Evolutionary conservation across 2,329 filamentous ascomycete species (phyloP).

Genomic region (Fusarium hostae): DNA sequence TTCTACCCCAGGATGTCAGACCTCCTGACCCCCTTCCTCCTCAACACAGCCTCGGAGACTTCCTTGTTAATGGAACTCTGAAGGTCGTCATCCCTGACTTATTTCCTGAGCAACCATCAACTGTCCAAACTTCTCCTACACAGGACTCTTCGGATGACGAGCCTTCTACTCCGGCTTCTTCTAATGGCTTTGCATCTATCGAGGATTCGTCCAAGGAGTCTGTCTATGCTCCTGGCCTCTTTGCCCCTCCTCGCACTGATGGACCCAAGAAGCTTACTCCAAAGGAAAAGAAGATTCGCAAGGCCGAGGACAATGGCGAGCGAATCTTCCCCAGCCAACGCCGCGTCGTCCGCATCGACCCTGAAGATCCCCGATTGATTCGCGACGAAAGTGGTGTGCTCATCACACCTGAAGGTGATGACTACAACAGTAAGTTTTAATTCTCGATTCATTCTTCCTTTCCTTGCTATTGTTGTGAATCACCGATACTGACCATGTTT

Average conservation of each 20-base stretch:
- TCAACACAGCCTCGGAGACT: neutral
- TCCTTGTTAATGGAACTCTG: neutral
- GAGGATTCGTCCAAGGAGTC: neutral
- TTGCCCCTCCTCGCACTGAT: neutral
- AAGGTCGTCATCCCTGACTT: neutral
- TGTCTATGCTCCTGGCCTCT: neutral
- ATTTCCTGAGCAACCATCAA: neutral
- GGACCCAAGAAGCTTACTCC: neutral
- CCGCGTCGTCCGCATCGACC: neutral
- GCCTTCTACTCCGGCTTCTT: neutral
- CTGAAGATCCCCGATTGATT: neutral
- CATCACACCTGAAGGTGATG: neutral
- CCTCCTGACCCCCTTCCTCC: neutral
- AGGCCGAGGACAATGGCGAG: neutral
- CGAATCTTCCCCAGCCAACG: slow-evolving; percentile 5
- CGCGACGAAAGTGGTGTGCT: neutral
- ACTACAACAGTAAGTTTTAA: neutral
- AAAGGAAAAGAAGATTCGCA: neutral
- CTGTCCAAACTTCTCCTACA: neutral
- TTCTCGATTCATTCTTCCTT: neutral
- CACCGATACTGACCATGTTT: neutral
- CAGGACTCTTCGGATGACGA: neutral
- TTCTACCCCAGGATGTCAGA: neutral
- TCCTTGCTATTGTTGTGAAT: neutral
- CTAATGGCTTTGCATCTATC: neutral